phyloP scores from a whole-genome alignment of 306 rosid species.

The Hippophae gyantsensis region DNA sequence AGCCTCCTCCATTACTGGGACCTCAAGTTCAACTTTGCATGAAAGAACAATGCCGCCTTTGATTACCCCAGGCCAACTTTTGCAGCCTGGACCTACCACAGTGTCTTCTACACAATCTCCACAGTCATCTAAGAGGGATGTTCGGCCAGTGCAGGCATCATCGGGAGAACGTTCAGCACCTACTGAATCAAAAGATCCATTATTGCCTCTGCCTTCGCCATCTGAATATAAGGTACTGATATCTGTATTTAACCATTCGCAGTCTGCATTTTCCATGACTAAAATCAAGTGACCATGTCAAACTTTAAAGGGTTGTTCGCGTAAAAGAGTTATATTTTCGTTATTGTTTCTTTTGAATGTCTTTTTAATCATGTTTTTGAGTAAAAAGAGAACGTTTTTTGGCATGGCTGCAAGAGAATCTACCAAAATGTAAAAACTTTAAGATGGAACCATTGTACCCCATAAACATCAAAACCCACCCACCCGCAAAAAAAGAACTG shows the following conservation, averaged over 20 bases:
- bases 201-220: conserved; percentile 24
- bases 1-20: conserved; percentile 4
- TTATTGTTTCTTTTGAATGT: no score
- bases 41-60: conserved; percentile 16
- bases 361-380: no score
- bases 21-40: conserved; percentile 14
- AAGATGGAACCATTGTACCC: no score
- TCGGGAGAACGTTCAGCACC: neutral
- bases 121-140: conserved; percentile 13
- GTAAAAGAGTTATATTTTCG: no score
- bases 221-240: conserved; percentile 20
- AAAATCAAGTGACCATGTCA: no score
- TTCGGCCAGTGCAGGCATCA: conserved; percentile 7
- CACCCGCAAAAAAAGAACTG: no score
- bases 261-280: no score
- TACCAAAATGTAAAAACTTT: no score
- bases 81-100: conserved; percentile 16
- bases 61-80: conserved; percentile 26
- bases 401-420: no score
- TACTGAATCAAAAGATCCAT: conserved; percentile 13
- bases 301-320: no score
- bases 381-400: no score
- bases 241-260: neutral
- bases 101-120: conserved; percentile 10
- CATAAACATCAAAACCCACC: no score